Evolutionary conservation across 768 basidiomycete species (phyloP), one percentile per base, ranked within the genome.

Genomic region (Xerocomellus dryophilus): DNA sequence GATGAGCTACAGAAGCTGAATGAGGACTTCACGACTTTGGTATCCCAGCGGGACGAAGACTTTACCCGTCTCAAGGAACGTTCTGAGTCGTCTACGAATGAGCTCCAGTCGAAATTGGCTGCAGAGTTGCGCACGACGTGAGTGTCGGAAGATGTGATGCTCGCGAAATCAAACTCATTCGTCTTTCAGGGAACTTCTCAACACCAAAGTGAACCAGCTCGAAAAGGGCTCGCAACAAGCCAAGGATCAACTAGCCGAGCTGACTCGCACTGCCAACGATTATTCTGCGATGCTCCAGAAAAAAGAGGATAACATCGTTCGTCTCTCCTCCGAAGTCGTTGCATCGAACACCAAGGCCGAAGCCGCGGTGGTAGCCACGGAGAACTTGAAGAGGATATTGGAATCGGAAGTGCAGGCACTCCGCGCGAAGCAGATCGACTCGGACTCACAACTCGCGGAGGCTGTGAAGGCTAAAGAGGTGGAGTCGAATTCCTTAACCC

Each of bases 1-100:
- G 82, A 85, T 21, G 81, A 84, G 34, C 71, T 93, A 9, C 79
- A 80, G 58, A 84, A 82, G 61, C 71, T 82, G 42, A 76, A 81
- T 10, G 86, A 87, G 47, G 89, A 93, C 48, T 76, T 92, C 31
- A 80, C 83, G 66, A 83, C 80, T 53, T 72, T 88, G 45, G 79
- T 88, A 4, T 61, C 77, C 25, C 83, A 90, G 58, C 84, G 86
- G n/a, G 89, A 93, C 56, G 89, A 95, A 63, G 91, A 94, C 58
- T 71, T 93, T 50, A 63, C 73, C 12, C 78, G 90, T 43, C 73
- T 84, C 1, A 92, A 86, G 69, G 90, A 94, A 58, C 80, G 90
- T 43, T 81, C 84, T 66, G 90, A 93, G 44, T 51, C 71, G 15
- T 71, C 79, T 15, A 70, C 84, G 14, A 77, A 78, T 29, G 90